These are phyloP conservation scores for Aegilops longissima DNA, from an alignment of 176 grass and related monocot species.

Conservation along the genomic window DNA sequence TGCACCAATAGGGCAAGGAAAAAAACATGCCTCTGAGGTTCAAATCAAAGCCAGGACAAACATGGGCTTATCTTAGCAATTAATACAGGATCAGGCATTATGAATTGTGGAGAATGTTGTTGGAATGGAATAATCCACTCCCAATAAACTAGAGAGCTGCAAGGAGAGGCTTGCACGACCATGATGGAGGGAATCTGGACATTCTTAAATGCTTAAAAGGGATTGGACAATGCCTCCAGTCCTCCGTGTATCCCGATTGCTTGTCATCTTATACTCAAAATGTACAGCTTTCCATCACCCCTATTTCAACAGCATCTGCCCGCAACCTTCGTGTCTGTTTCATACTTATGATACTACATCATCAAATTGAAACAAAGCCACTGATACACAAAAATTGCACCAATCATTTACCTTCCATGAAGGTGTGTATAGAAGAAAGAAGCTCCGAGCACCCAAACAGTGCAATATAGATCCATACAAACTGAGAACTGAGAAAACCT, in stretches of 20 bases:
- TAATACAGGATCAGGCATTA: slow-evolving; percentile 31
- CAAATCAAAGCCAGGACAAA: slow-evolving; percentile 13
- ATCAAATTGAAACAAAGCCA: not conserved
- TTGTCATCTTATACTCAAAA: slow-evolving; percentile 12
- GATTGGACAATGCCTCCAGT: slow-evolving; percentile 11
- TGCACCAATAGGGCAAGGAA: slow-evolving; percentile 21
- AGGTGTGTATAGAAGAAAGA: slow-evolving; percentile 8
- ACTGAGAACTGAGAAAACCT: not conserved
- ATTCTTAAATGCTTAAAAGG: slow-evolving; percentile 19
- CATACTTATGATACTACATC: slow-evolving; percentile 1
- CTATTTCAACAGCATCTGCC: slow-evolving; percentile 22
- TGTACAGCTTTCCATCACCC: slow-evolving; percentile 15
- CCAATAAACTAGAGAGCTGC: slow-evolving; percentile 30
- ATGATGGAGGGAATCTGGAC: slow-evolving; percentile 39
- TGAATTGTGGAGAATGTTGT: slow-evolving; percentile 33
- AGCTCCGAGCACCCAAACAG: not conserved
- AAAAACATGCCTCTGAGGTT: slow-evolving; percentile 9
- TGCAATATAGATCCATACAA: not conserved
- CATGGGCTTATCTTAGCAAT: slow-evolving; percentile 41
- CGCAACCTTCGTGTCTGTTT: not conserved
- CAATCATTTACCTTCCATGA: not conserved
- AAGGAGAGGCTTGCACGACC: slow-evolving; percentile 49
- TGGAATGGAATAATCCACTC: slow-evolving; percentile 17
- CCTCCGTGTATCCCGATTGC: not conserved
- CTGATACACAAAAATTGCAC: not conserved